These are phyloP conservation scores for Fusarium multiceps DNA, from an alignment of 2,329 filamentous ascomycete genomes.

Conservation along the genomic window DNA sequence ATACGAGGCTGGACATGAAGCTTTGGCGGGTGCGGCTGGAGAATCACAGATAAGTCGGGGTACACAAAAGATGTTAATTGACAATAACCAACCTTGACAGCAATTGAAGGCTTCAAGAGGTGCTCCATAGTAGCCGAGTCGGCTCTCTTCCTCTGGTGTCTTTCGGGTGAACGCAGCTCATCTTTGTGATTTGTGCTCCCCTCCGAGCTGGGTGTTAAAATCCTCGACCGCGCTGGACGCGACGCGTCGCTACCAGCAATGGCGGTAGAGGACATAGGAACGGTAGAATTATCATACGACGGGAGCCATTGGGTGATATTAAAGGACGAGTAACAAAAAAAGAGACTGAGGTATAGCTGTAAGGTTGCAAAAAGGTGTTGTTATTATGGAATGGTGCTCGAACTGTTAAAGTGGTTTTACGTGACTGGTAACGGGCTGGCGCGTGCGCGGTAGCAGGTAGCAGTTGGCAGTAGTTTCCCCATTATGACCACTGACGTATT, in stretches of 20 bases:
- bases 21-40: constrained; percentile 66
- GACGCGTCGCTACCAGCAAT: constrained; percentile 59
- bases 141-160: constrained; percentile 52
- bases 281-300: constrained; percentile 30
- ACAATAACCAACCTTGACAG: constrained; percentile 59
- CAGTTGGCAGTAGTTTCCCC: neutral
- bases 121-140: constrained; percentile 59
- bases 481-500: constrained; percentile 26
- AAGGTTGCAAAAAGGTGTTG: constrained; percentile 18
- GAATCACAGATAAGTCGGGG: constrained; percentile 10
- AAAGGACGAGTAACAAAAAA: constrained; percentile 2
- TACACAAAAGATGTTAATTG: neutral
- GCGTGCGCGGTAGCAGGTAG: neutral
- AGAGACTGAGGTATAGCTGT: constrained; percentile 16
- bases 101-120: constrained; percentile 63
- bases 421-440: constrained; percentile 1
- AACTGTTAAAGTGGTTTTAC: constrained; percentile 34
- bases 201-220: constrained; percentile 56
- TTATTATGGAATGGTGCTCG: constrained; percentile 23
- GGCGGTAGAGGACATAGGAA: constrained; percentile 51
- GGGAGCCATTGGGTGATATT: constrained; percentile 28
- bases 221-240: constrained; percentile 57
- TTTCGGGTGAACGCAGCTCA: constrained; percentile 46
- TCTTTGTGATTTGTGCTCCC: constrained; percentile 53
- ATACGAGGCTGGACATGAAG: constrained; percentile 64